A percentile compares a stretch with the other conserved stretches of the same genome.
Evolutionary conservation across 495 filamentous ascomycete species (phyloP).

Genomic region (Talaromyces ruber): DNA sequence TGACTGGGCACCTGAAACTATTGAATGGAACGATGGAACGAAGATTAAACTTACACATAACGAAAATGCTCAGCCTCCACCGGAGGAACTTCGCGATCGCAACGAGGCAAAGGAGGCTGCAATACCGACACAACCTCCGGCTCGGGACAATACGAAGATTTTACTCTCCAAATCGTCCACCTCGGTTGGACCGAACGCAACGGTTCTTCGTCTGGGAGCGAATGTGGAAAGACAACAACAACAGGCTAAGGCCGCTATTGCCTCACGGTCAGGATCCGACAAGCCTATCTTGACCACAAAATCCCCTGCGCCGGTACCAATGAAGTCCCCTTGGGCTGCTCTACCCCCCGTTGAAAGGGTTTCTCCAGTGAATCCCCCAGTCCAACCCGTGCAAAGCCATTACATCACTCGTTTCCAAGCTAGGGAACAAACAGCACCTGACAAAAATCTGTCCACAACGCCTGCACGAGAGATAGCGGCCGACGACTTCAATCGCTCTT

Average conservation of each 20-base stretch:
- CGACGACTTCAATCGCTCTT: slow-evolving; percentile 86
- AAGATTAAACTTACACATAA: slow-evolving; percentile 72
- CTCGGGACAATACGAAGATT: slow-evolving; percentile 23
- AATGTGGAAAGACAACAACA: slow-evolving; percentile 32
- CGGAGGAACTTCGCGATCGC: slow-evolving; percentile 7
- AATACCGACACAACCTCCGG: slow-evolving; percentile 12
- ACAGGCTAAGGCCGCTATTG: slow-evolving; percentile 39
- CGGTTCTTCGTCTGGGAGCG: slow-evolving; percentile 43
- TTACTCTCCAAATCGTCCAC: slow-evolving; percentile 36
- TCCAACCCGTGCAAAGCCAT: slow-evolving; percentile 20
- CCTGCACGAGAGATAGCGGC: slow-evolving; percentile 79
- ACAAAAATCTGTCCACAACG: slow-evolving; percentile 22
- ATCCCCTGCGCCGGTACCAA: slow-evolving; percentile 62
- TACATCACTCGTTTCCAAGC: slow-evolving; percentile 17
- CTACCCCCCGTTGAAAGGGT: slow-evolving; percentile 77
- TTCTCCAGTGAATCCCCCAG: slow-evolving; percentile 52
- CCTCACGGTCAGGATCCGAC: slow-evolving; percentile 60
- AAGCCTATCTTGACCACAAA: slow-evolving; percentile 75
- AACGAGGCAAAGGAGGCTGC: slow-evolving; percentile 6
- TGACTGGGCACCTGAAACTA: slow-evolving; percentile 92
- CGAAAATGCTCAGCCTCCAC: slow-evolving; percentile 33
- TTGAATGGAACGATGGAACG: slow-evolving; percentile 95
- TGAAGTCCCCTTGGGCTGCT: slow-evolving; percentile 86
- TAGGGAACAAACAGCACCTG: slow-evolving; percentile 25
- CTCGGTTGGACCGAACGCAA: slow-evolving; percentile 44